Evolutionary conservation across 257 asterid genomes (phyloP), one percentile per base, ranked within the genome.

Genomic region (Penstemon eatonii): DNA sequence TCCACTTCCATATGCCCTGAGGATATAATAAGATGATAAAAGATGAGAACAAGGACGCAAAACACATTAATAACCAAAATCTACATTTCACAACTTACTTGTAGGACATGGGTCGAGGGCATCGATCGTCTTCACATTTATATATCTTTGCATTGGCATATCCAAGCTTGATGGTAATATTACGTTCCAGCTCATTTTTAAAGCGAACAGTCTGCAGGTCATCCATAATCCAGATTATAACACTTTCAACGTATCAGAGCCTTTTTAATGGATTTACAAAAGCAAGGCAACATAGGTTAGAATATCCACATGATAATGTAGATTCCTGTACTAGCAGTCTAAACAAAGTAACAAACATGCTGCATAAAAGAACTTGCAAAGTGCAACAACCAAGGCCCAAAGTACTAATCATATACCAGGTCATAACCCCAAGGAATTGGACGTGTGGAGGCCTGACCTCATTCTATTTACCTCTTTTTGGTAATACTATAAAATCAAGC

Each of bases 81-180:
- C 15, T 33, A 72, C 19, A 56, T 63, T 13, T 5, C 15, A 50
- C 43, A 33, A 71, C 95, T 82, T 86, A 94, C 99, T 91, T 91
- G 84, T 91, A 94, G 86, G 95, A 87, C 89, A 81, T 80, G 36
- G 99, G 99, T 53, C 99, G 91, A 66, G 96, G 96, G 78, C 98
- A 91, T 39, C 79, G 81, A 25, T 91, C 99, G 53, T 89, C 96
- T 68, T 91, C 98, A 58, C 99, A 94, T 76, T 86, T 86, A 76
- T 89, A 94, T 64, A 94, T 85, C 89, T 94, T 94, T 6, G 98
- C 99, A 85, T 94, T 94, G 69, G 99, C 99, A 81, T 94, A 94
- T 50, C 99, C 99, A 73, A 94, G 99, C 84, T 94, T 94, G 73
- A 94, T 94, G 0, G 99, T 94, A 70, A 94, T 94, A 72, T 94